phyloP scores from a whole-genome alignment of 805 yeast genomes.

The Tetrapisispora namnaoensis region DNA sequence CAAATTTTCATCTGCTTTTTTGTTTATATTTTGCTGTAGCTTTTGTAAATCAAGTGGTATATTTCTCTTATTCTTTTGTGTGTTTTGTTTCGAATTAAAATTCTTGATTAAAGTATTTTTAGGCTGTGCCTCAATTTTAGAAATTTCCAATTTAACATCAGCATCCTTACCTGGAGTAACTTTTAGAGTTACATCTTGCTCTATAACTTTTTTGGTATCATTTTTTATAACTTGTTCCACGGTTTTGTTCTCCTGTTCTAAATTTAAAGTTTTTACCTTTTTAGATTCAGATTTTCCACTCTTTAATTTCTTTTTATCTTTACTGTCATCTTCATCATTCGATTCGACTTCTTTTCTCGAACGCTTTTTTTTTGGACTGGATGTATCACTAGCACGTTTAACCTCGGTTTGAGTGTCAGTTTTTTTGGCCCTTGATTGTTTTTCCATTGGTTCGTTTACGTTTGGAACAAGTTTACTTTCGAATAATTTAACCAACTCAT shows the following conservation, averaged over 20 bases:
- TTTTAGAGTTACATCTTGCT: too few relatives aligned
- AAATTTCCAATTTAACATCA: too few relatives aligned
- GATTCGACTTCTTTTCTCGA: neutral
- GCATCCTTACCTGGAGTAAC: too few relatives aligned
- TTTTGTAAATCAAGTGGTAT: conserved; percentile 2
- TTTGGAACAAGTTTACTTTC: conserved; percentile 41
- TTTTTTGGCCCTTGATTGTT: conserved; percentile 24
- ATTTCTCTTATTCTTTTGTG: neutral
- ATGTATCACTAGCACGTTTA: too few relatives aligned
- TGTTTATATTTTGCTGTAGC: neutral
- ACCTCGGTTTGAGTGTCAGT: conserved; percentile 31
- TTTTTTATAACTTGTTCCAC: neutral
- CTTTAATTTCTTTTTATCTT: neutral
- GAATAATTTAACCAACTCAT: conserved; percentile 49
- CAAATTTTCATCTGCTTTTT: neutral
- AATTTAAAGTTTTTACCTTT: neutral
- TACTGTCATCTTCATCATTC: neutral
- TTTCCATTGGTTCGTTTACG: conserved; percentile 33
- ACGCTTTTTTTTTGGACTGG: neutral
- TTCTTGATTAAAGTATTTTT: neutral
- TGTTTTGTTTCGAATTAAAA: too few relatives aligned
- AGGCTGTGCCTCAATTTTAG: neutral
- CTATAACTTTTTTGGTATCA: neutral
- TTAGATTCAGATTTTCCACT: neutral
- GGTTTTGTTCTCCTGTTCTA: neutral